phyloP scores from a whole-genome alignment of 805 yeast genomes.

The Naumovozyma dairenensis region DNA sequence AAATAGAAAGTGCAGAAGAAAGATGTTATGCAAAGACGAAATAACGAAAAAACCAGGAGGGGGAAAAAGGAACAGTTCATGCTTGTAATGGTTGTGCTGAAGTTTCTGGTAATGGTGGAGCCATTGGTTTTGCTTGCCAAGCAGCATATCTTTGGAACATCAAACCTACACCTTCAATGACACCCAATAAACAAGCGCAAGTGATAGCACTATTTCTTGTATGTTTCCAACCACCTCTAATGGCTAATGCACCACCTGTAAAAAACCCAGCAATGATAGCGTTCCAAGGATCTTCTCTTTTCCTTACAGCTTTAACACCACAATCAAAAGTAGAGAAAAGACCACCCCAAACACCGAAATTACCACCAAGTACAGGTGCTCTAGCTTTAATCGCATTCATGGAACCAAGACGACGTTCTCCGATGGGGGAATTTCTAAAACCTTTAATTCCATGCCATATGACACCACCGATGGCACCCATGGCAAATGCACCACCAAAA shows the following conservation, averaged over 20 bases:
- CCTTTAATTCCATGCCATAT: conserved; percentile 99
- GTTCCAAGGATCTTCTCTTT: conserved; percentile 97
- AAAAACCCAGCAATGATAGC: conserved; percentile 96
- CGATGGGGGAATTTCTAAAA: conserved; percentile 93
- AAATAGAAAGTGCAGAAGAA: neutral
- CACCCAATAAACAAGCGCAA: conserved; percentile 94
- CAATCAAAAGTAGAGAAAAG: conserved; percentile 92
- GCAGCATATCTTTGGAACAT: conserved; percentile 89
- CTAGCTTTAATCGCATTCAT: conserved; percentile 85
- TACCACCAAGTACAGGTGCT: conserved; percentile 98
- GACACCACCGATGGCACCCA: conserved; percentile 98
- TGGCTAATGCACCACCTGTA: conserved; percentile 95
- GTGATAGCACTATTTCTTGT: conserved; percentile 93
- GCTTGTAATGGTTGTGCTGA: conserved; percentile 30
- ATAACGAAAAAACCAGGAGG: too few relatives aligned
- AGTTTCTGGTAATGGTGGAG: conserved; percentile 45
- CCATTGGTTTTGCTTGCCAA: conserved; percentile 64
- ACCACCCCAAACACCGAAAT: conserved; percentile 99
- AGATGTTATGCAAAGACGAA: neutral
- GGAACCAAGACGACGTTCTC: conserved; percentile 89
- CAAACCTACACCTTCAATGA: conserved; percentile 96
- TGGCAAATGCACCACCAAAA: conserved; percentile 97
- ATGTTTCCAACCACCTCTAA: conserved; percentile 98
- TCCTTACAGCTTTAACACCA: conserved; percentile 87
- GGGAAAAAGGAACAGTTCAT: conserved; percentile 7